Evolutionary conservation across 305 asterid species (phyloP), one percentile per base, ranked within the genome.

Genomic region (Fraxinus ornus): DNA sequence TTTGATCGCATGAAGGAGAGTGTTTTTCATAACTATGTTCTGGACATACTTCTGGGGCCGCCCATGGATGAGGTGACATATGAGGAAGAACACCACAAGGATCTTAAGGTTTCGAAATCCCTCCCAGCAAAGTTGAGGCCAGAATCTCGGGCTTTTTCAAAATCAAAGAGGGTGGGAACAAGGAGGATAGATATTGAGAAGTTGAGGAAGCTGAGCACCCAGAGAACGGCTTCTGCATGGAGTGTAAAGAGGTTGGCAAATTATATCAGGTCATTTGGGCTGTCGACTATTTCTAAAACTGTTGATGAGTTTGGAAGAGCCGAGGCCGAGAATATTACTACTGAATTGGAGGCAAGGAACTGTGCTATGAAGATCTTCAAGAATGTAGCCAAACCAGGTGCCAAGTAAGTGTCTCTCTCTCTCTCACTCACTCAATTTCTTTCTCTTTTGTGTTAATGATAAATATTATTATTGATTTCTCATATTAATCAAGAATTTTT

Each of bases 1-100:
- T 92, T 92, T 66, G 94, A 89, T 86, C 86, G 94, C n/a, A 92
- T 91, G 90, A 88, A 91, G 85, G 97, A 90, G 87, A 88, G 91
- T 70, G 88, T 92, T 62, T 92, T 92, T 70, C 93, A 89, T 15
- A 90, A 91, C 82, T 92, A 91, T 47, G 90, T 92, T 22, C 78
- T 91, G 24, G 89, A 89, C 49, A 78, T 91, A 5, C 91, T 92
- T 10, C 91, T 91, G 0, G 91, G 97, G 2, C 92, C 93, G 22
- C 91, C 93, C 5, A 80, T 90, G 90, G 91, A 86, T n/a, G 89
- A 80, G 15, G 71, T 26, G 74, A 87, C 77, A 15, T 83, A 78
- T 64, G 86, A 84, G 66, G 84, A 13, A 66, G 87, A 83, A 2
- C 90, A 83, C 7, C 28, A 83, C 5, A 26, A 79, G 74, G 80